A percentile compares a stretch with the other conserved stretches of the same genome.
phyloP scores from a whole-genome alignment of 2,329 filamentous ascomycete species.

The Diaporthe sp. region DNA sequence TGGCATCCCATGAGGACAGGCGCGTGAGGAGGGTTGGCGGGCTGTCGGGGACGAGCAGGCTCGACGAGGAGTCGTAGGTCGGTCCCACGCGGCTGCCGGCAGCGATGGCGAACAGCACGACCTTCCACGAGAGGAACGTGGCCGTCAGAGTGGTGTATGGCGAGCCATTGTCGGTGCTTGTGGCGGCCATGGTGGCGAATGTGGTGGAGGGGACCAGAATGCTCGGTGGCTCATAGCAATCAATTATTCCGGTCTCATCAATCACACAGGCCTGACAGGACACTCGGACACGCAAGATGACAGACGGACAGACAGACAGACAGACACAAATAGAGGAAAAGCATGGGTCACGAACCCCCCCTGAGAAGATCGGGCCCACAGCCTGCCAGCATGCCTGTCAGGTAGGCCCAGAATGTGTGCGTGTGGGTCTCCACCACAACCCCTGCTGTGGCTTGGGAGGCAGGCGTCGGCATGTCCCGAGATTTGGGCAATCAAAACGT shows the following conservation, averaged over 20 bases:
- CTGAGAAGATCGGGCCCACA: constrained; percentile 20
- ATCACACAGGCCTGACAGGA: neutral
- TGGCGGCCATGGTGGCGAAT: constrained; percentile 22
- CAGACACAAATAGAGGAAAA: neutral
- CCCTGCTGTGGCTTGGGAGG: constrained; percentile 9
- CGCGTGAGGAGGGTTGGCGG: constrained; percentile 60
- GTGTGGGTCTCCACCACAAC: neutral
- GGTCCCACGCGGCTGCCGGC: constrained; percentile 64
- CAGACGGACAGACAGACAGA: neutral
- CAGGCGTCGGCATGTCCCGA: constrained; percentile 26
- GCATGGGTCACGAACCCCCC: constrained; percentile 20
- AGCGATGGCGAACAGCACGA: constrained; percentile 73
- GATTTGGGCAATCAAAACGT: constrained; percentile 27
- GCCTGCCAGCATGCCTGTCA: neutral
- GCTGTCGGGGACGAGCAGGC: constrained; percentile 52
- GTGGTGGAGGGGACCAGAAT: constrained; percentile 9
- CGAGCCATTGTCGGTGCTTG: neutral
- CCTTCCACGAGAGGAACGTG: constrained; percentile 76
- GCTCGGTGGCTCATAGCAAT: neutral
- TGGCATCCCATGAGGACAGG: constrained; percentile 83
- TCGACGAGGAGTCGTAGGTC: constrained; percentile 84
- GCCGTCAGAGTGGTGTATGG: constrained; percentile 45
- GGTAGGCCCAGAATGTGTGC: too few species aligned
- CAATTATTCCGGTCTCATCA: too few species aligned
- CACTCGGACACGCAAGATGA: too few species aligned